A percentile compares a stretch with the other conserved stretches of the same genome.
These are phyloP conservation scores for Aspergillus asperescens DNA, from an alignment of 495 filamentous ascomycete species.

Conservation along the genomic window DNA sequence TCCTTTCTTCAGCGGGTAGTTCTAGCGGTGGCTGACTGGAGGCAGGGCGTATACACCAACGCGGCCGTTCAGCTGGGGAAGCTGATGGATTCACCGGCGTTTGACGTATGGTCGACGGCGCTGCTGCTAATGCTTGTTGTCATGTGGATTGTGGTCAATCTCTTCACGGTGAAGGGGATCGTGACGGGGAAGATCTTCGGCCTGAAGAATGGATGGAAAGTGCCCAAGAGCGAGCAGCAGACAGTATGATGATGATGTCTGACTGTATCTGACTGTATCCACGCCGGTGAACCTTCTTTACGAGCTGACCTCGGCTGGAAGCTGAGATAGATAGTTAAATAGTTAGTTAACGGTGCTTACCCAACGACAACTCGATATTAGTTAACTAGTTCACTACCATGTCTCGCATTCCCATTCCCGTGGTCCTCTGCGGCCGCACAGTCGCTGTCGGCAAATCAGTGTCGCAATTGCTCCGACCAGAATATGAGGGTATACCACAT, in stretches of 20 bases:
- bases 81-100: slow-evolving; percentile 27
- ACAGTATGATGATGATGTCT: background rate
- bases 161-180: slow-evolving; percentile 25
- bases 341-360: too few species aligned
- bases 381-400: too few species aligned
- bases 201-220: slow-evolving; percentile 22
- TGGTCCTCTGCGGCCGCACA: background rate
- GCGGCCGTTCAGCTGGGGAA: slow-evolving; percentile 26
- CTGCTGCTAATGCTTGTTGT: slow-evolving; percentile 23
- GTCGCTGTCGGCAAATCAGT: background rate
- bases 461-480: background rate
- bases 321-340: background rate
- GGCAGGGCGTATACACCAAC: slow-evolving; percentile 32
- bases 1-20: background rate
- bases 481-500: slow-evolving; percentile 2
- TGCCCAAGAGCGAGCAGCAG: background rate
- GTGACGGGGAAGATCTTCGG: slow-evolving; percentile 24
- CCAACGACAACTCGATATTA: too few species aligned
- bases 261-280: background rate
- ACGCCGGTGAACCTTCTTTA: background rate
- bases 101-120: slow-evolving; percentile 26
- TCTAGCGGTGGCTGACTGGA: background rate
- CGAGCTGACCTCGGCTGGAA: background rate
- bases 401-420: background rate
- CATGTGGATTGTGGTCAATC: slow-evolving; percentile 17